These are phyloP conservation scores for Mycena filopes DNA, from an alignment of 768 basidiomycete species.

Conservation along the genomic window DNA sequence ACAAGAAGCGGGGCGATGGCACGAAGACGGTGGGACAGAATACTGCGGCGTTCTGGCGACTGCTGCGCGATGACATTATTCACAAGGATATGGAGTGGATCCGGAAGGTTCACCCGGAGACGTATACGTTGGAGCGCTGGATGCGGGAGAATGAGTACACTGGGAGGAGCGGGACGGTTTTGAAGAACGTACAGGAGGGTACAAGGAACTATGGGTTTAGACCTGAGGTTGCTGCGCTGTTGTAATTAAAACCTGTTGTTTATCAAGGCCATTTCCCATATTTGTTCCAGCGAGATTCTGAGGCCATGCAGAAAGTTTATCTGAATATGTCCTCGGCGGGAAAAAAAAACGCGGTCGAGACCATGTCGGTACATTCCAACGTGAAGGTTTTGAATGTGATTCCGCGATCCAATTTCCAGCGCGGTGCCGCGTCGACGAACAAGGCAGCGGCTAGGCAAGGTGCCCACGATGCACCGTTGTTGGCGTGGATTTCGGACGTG, in stretches of 20 bases:
- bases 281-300: too few species aligned
- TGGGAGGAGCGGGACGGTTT: constrained; percentile 21
- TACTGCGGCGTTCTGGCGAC: constrained; percentile 45
- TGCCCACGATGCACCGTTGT: too few species aligned
- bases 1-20: constrained; percentile 13
- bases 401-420: too few species aligned
- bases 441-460: too few species aligned
- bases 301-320: too few species aligned
- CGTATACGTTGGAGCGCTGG: constrained; percentile 44
- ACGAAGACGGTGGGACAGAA: constrained; percentile 37
- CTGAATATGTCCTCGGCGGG: too few species aligned
- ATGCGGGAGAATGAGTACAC: constrained; percentile 42
- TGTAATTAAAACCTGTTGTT: not conserved
- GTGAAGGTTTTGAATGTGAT: too few species aligned
- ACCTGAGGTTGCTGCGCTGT: not conserved
- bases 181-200: constrained; percentile 21
- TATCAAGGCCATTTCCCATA: too few species aligned
- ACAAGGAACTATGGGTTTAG: constrained; percentile 6
- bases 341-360: too few species aligned
- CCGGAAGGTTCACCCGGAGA: constrained; percentile 40
- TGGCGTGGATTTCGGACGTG: too few species aligned
- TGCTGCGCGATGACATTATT: constrained; percentile 45
- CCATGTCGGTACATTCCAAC: too few species aligned
- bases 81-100: constrained; percentile 48
- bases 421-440: too few species aligned